Conservation (phyloP, 108 stramenopile genomes). For the Cyclostephanos invisitatus region DNA sequence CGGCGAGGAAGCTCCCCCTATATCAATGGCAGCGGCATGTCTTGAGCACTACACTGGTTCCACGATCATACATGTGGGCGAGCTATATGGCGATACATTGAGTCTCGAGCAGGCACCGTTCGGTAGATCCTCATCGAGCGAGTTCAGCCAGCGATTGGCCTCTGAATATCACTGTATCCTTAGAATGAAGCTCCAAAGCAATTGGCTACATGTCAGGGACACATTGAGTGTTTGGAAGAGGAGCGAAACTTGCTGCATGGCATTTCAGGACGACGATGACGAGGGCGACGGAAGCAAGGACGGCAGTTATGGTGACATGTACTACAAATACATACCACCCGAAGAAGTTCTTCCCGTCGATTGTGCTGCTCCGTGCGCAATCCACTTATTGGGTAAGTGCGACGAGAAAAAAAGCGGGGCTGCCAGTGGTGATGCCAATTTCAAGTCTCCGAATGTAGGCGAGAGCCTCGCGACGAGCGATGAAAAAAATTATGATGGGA, state of each 20-base stretch:
- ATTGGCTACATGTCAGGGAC: slow-evolving; percentile 85
- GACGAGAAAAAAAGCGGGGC: background rate
- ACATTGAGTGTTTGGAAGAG: slow-evolving; percentile 88
- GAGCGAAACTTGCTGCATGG: slow-evolving; percentile 68
- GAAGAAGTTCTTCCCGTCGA: slow-evolving; percentile 71
- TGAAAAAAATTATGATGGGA: background rate
- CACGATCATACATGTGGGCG: slow-evolving; percentile 88
- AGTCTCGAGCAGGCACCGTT: slow-evolving; percentile 83
- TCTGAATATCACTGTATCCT: slow-evolving; percentile 86
- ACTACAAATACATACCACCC: slow-evolving; percentile 76
- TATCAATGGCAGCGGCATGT: slow-evolving; percentile 74
- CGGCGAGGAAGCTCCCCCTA: slow-evolving; percentile 15
- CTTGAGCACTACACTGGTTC: slow-evolving; percentile 73
- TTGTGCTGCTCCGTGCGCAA: slow-evolving; percentile 56
- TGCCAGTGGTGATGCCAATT: background rate
- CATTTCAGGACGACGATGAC: slow-evolving; percentile 65
- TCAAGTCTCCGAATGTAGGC: slow-evolving; percentile 1
- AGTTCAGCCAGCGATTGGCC: slow-evolving; percentile 79
- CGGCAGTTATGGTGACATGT: slow-evolving; percentile 62
- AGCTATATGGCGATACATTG: slow-evolving; percentile 69
- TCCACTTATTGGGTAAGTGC: slow-evolving; percentile 40
- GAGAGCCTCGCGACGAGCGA: slow-evolving; percentile 1
- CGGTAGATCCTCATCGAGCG: slow-evolving; percentile 77
- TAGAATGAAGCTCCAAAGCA: slow-evolving; percentile 58
- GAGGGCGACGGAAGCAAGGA: slow-evolving; percentile 41